A percentile compares a stretch with the other conserved stretches of the same genome.
Conservation (phyloP, 768 basidiomycete species). For the Xerocomus brunneocitrinus region DNA sequence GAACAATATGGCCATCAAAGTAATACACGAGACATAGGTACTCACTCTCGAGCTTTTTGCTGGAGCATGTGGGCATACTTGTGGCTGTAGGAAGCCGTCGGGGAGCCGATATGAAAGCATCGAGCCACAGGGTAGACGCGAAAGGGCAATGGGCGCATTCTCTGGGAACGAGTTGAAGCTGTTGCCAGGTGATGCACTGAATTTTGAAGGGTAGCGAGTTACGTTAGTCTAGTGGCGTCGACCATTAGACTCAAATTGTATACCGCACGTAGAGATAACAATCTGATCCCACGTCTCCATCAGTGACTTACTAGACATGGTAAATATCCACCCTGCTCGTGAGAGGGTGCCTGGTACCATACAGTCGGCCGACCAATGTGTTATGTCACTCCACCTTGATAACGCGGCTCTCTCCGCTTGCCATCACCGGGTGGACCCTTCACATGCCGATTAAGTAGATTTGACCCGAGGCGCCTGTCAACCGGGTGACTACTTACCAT, state of each 20-base stretch:
- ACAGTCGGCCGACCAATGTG: not conserved
- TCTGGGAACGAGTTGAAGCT: not conserved
- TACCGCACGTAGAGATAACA: too few species aligned
- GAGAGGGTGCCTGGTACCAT: not conserved
- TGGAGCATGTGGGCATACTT: slow-evolving; percentile 72
- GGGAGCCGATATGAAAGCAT: slow-evolving; percentile 12
- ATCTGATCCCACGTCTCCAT: not conserved
- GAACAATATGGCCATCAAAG: slow-evolving; percentile 8
- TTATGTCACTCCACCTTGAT: not conserved
- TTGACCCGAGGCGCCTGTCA: not conserved
- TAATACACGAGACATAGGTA: slow-evolving; percentile 10
- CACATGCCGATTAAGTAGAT: not conserved
- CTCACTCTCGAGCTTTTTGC: slow-evolving; percentile 62
- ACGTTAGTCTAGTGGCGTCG: not conserved
- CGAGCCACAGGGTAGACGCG: not conserved
- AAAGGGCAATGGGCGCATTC: not conserved
- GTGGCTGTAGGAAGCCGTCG: slow-evolving; percentile 28
- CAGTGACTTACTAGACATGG: not conserved
- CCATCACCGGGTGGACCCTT: not conserved
- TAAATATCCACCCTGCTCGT: not conserved
- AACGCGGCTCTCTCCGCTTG: not conserved
- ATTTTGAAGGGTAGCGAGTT: not conserved
- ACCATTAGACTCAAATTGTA: not conserved
- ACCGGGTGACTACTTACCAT: not conserved
- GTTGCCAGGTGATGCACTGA: not conserved